Base-by-base conservation (phyloP, 164 flowering plant genomes). In the Vitis amurensis region DNA sequence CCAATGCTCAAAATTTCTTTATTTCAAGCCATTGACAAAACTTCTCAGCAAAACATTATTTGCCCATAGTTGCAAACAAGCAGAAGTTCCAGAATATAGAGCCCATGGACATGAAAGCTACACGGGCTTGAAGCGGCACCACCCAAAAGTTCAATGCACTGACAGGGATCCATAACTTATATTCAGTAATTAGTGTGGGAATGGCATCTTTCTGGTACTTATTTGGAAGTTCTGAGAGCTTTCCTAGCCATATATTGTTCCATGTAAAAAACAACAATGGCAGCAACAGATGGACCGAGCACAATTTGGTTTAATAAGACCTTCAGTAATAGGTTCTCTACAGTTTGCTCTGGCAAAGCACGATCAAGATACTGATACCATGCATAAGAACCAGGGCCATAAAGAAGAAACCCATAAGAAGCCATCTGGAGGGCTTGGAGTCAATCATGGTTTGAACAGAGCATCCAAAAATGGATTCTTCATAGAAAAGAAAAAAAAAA, bases 361-460 rank as follows among this genome's bases (percentile, higher is more conserved):
- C 50, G 86, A 72, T 95, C 98, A 65, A 93, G 93, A 66, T 53
- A 87, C 66, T 83, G 87, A 69, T 93, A 95, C 98, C 99, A 95
- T n/a, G 85, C 92, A 88, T 81, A 85, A 16, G 99, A 91, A 68
- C 99, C 99, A 66, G 99, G 98, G 12, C 99, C 99, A 80, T 95
- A 95, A 0, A 95, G 66, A 51, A 93, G 87, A 79, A 95, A 95
- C 49, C 98, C 99, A 78, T 91, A 95, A 47, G 98, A 91, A 64
- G 83, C 55, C 99, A 95, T 93, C 69, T 98, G 81, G 52, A 90
- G 80, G 56, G 99, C 84, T 64, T 98, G 89, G 12, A 90, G 76
- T 93, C 92, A 95, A 77, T 93, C 97, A 83, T 93, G 92, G 53
- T 81, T 76, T 30, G 81, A 69, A 15, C 89, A 68, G 30, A 85